Evolutionary conservation across 2,329 filamentous ascomycete genomes (phyloP).

Genomic region (Lojkania enalia): DNA sequence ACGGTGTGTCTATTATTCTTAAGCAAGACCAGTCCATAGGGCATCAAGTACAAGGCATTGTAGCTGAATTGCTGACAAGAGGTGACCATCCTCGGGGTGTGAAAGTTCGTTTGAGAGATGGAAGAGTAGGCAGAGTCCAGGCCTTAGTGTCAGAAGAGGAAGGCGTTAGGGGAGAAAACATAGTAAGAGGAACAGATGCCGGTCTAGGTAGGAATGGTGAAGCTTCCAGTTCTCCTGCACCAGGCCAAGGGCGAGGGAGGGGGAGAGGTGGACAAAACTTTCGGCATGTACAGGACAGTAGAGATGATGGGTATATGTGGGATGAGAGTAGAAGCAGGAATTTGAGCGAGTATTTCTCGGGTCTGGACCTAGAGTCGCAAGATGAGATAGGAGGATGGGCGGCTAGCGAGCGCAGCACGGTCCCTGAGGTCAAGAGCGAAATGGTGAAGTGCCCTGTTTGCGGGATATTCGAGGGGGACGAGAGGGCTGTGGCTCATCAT

Average conservation of each 20-base stretch:
- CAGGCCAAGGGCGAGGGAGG: constrained; percentile 6
- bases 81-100: constrained; percentile 78
- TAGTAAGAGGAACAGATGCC: constrained; percentile 27
- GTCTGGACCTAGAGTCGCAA: constrained; percentile 10
- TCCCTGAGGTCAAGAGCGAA: constrained; percentile 24
- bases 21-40: constrained; percentile 78
- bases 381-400: constrained; percentile 28
- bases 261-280: constrained; percentile 11
- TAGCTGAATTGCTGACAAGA: constrained; percentile 69
- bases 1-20: constrained; percentile 70
- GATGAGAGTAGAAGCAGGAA: constrained; percentile 26
- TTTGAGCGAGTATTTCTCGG: constrained; percentile 22
- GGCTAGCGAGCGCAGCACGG: constrained; percentile 7
- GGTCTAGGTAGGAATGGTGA: constrained; percentile 34
- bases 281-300: constrained; percentile 30
- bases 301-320: constrained; percentile 35
- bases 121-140: constrained; percentile 75
- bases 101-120: constrained; percentile 74
- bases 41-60: constrained; percentile 66
- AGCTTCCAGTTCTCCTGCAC: not conserved
- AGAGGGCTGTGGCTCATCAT: constrained; percentile 68
- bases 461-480: constrained; percentile 67
- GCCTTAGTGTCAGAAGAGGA: constrained; percentile 50
- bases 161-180: constrained; percentile 26
- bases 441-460: constrained; percentile 65